Base-by-base conservation (phyloP, 495 filamentous ascomycete species). In the Platismatia glauca region DNA sequence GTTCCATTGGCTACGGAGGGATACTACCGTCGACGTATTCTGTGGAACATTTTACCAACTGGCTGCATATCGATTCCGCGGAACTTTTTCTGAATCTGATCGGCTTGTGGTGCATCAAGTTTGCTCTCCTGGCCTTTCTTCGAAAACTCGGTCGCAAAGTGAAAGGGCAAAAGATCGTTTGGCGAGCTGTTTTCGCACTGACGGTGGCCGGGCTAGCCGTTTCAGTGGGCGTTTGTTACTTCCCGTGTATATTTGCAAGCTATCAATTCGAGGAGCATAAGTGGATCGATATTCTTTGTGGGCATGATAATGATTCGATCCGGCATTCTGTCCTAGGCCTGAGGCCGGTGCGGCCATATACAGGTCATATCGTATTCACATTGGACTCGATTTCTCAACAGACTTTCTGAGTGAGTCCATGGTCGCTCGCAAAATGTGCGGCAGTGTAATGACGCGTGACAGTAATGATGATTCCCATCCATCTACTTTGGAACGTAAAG, bases 121-220 rank as follows among this genome's bases (percentile, higher is more conserved):
- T 66, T 29, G 62, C 66, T 9, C 70, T 71, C 39, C 24, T 71
- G 46, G 34, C 34, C 34, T 58, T 65, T 68, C 70, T 71, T 38
- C 66, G 65, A 18, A 61, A 66, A 50, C 66, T 70, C 20, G 63
- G 68, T 31, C 61, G 44, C 15, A 66, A 66, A 16, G 56, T 71
- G n/a, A 66, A 61, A n/a, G 46, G 33, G 12, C 55, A 68, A 22
- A 66, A 63, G 13, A 61, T 68, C 16, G 64, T 65, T 62, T 71
- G 68, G 68, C 60, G 29, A 8, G 35, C 66, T n/a, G 65, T 71
- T 1, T 34, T 64, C 1, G 59, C 63, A 3, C 55, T 60, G 35
- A 71, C 68, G 3, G 48, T 55, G 1, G 48, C 52, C 5, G 68
- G 67, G 43, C 65, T 60, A 15, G 64, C 67, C 16, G 37, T 62